These are phyloP conservation scores for Stereum hirsutum DNA, from an alignment of 1,284 basidiomycete species.

Conservation along the genomic window DNA sequence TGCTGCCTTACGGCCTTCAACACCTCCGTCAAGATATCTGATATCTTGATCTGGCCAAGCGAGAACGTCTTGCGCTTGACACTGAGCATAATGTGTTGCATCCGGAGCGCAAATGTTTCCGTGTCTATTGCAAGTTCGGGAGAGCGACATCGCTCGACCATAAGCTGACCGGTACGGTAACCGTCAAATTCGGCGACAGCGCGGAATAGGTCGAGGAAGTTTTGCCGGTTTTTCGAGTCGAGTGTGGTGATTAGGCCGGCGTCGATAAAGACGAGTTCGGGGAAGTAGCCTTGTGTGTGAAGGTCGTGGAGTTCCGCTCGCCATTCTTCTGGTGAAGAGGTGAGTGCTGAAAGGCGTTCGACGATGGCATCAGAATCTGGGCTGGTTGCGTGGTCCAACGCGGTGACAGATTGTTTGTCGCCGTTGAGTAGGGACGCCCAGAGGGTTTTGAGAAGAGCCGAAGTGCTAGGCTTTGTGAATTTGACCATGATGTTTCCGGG, in stretches of 20 bases:
- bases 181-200: slow-evolving; percentile 97
- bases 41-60: slow-evolving; percentile 92
- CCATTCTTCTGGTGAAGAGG: slow-evolving; percentile 61
- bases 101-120: slow-evolving; percentile 94
- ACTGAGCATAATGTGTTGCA: slow-evolving; percentile 90
- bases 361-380: slow-evolving; percentile 61
- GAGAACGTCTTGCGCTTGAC: slow-evolving; percentile 97
- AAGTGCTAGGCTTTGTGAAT: slow-evolving; percentile 74
- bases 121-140: slow-evolving; percentile 88
- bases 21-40: slow-evolving; percentile 87
- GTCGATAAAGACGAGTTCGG: slow-evolving; percentile 95
- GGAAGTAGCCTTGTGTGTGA: slow-evolving; percentile 71
- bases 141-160: slow-evolving; percentile 92
- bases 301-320: slow-evolving; percentile 58
- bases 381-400: slow-evolving; percentile 22
- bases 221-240: slow-evolving; percentile 71
- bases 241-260: slow-evolving; percentile 91
- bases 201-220: slow-evolving; percentile 96
- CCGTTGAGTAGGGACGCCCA: slow-evolving; percentile 30
- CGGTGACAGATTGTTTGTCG: slow-evolving; percentile 17
- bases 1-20: slow-evolving; percentile 83
- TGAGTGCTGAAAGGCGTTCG: slow-evolving; percentile 50
- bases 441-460: slow-evolving; percentile 48
- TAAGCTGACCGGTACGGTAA: slow-evolving; percentile 87
- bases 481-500: slow-evolving; percentile 98